Evolutionary conservation across 495 filamentous ascomycete species (phyloP).

Genomic region (Xylaria longipes): DNA sequence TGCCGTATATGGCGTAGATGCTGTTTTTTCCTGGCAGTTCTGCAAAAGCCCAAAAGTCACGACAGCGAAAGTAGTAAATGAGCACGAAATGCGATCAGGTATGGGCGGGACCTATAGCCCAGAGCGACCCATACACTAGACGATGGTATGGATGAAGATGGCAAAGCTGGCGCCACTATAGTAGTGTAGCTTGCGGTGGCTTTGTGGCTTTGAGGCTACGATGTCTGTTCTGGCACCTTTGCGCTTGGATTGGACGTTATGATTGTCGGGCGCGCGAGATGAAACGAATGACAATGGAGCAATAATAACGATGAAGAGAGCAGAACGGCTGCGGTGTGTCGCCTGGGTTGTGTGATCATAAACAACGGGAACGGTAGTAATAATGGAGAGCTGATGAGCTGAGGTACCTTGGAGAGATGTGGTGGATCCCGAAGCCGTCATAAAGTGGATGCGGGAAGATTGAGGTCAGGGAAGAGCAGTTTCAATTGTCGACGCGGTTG

Average conservation of each 20-base stretch:
- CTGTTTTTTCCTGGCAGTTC: not conserved
- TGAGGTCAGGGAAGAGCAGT: constrained; percentile 8
- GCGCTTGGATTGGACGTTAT: not conserved
- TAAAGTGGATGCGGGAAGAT: constrained; percentile 13
- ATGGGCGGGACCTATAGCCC: not conserved
- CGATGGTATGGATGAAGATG: constrained; percentile 5
- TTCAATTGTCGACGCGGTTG: constrained; percentile 18
- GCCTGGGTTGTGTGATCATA: constrained; percentile 11
- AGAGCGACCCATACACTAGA: not conserved
- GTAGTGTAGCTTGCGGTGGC: constrained; percentile 2
- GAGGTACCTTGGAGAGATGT: constrained; percentile 9
- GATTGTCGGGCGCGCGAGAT: constrained; percentile 6
- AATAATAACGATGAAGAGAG: constrained; percentile 19
- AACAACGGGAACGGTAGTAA: constrained; percentile 16
- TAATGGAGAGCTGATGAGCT: constrained; percentile 20
- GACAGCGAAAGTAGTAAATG: not conserved
- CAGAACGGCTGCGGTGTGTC: not conserved
- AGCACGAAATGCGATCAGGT: not conserved
- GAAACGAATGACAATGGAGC: constrained; percentile 19
- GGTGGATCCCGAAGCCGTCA: constrained; percentile 16
- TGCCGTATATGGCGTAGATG: constrained; percentile 14
- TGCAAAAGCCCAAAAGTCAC: not conserved
- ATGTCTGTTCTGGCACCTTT: not conserved
- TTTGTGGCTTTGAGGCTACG: constrained; percentile 4
- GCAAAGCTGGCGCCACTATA: constrained; percentile 13